phyloP scores from a whole-genome alignment of 257 asterid species.

The Osmanthus fragrans region DNA sequence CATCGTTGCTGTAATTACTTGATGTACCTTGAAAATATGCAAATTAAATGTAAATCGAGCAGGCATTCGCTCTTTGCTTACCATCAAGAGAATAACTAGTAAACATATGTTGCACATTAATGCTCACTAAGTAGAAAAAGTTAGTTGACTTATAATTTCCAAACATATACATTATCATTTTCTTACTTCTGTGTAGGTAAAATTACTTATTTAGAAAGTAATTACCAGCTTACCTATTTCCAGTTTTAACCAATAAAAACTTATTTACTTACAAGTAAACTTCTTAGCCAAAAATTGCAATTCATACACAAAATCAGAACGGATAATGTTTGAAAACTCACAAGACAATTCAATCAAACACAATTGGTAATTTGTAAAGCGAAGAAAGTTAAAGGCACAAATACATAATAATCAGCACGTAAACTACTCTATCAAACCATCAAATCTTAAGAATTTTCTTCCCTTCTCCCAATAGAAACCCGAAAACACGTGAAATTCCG shows the following conservation, averaged over 20 bases:
- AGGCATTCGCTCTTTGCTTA: background rate
- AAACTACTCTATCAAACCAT: background rate
- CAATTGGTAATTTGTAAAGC: background rate
- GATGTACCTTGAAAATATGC: background rate
- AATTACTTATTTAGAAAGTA: background rate
- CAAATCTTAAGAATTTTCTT: background rate
- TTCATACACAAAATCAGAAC: background rate
- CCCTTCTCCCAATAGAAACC: background rate
- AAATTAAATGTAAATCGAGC: background rate
- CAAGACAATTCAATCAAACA: background rate
- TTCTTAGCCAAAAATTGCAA: background rate
- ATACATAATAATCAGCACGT: background rate
- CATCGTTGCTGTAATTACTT: slow-evolving; percentile 36
- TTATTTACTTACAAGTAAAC: background rate
- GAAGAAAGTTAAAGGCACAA: background rate
- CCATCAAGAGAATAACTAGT: background rate
- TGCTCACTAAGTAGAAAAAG: background rate
- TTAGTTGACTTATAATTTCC: background rate
- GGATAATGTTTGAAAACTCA: background rate
- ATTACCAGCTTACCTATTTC: too few relatives aligned
- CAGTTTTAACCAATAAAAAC: background rate
- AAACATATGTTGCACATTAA: background rate
- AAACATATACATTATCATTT: background rate
- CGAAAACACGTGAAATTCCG: background rate
- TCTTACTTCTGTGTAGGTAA: background rate